These are phyloP conservation scores for Candida oleophila DNA, from an alignment of 805 yeast genomes.

Conservation along the genomic window DNA sequence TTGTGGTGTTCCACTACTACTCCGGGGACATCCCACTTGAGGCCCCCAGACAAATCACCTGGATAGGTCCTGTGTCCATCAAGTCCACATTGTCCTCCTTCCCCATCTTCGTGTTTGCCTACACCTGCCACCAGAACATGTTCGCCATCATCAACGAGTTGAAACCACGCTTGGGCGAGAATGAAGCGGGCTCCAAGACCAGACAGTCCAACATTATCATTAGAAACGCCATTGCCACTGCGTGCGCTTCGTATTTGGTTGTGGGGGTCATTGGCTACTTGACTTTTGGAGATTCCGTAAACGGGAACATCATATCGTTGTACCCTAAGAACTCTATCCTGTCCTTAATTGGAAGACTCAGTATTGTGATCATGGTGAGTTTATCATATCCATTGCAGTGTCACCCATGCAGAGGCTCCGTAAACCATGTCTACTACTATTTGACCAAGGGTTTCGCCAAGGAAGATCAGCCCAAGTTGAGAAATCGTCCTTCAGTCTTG, in stretches of 20 bases:
- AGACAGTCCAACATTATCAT: slow-evolving; percentile 50
- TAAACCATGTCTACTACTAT: slow-evolving; percentile 63
- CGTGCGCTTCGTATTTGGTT: slow-evolving; percentile 55
- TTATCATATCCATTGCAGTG: slow-evolving; percentile 77
- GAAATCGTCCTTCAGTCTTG: slow-evolving; percentile 21
- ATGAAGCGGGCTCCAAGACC: slow-evolving; percentile 37
- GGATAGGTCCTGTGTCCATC: slow-evolving; percentile 41
- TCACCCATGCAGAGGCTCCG: slow-evolving; percentile 75
- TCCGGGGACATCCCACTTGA: slow-evolving; percentile 20
- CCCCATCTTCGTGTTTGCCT: slow-evolving; percentile 76
- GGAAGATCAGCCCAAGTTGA: slow-evolving; percentile 17
- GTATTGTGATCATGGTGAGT: slow-evolving; percentile 71
- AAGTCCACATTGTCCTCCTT: slow-evolving; percentile 55
- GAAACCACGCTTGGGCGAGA: slow-evolving; percentile 31
- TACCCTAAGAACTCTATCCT: slow-evolving; percentile 53
- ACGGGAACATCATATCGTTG: slow-evolving; percentile 69
- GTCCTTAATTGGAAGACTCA: slow-evolving; percentile 54
- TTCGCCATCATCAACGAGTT: slow-evolving; percentile 75
- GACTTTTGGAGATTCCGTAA: slow-evolving; percentile 64
- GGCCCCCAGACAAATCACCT: slow-evolving; percentile 15
- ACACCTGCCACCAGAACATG: slow-evolving; percentile 79
- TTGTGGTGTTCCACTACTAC: slow-evolving; percentile 53
- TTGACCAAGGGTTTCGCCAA: slow-evolving; percentile 30
- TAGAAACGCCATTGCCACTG: slow-evolving; percentile 52
- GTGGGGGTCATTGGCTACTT: slow-evolving; percentile 72